Percentiles rank a stretch among this genome's conserved stretches.
Conservation (phyloP, 2,329 filamentous ascomycete genomes). For the Scedosporium aurantiacum region DNA sequence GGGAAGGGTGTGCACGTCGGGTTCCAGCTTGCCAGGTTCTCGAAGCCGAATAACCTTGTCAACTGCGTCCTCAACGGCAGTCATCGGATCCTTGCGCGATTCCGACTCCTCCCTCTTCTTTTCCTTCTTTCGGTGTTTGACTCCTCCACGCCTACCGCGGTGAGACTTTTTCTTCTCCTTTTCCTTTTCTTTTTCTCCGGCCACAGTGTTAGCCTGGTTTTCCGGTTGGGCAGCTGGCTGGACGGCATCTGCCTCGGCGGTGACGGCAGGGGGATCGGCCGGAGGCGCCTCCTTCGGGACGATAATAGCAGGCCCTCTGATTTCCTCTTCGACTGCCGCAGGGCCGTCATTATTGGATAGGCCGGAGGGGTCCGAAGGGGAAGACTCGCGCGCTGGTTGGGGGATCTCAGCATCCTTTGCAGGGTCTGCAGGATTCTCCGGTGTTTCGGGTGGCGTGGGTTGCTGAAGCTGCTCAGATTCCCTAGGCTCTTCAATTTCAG, state of each 20-base stretch:
- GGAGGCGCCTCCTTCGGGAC: not conserved
- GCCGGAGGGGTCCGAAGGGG: not conserved
- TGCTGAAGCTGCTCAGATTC: not conserved
- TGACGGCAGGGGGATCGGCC: not conserved
- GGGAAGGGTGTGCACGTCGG: constrained; percentile 48
- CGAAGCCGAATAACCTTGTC: constrained; percentile 48
- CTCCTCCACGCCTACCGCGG: constrained; percentile 60
- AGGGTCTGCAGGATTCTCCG: not conserved
- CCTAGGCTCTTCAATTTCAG: not conserved
- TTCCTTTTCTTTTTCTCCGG: not conserved
- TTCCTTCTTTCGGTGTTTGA: constrained; percentile 53
- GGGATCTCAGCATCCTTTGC: not conserved
- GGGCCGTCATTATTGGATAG: not conserved
- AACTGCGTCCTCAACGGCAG: constrained; percentile 49
- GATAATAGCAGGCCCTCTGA: not conserved
- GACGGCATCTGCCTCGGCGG: not conserved
- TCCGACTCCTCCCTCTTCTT: constrained; percentile 42
- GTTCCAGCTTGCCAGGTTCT: constrained; percentile 41
- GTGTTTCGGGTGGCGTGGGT: not conserved
- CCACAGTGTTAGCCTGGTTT: not conserved
- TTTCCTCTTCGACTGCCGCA: not conserved
- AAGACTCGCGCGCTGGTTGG: not conserved
- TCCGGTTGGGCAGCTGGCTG: not conserved
- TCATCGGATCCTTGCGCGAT: constrained; percentile 32
- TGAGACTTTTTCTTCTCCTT: constrained; percentile 39